These are phyloP conservation scores for Geum urbanum DNA, from an alignment of 306 rosid genomes.

Conservation along the genomic window DNA sequence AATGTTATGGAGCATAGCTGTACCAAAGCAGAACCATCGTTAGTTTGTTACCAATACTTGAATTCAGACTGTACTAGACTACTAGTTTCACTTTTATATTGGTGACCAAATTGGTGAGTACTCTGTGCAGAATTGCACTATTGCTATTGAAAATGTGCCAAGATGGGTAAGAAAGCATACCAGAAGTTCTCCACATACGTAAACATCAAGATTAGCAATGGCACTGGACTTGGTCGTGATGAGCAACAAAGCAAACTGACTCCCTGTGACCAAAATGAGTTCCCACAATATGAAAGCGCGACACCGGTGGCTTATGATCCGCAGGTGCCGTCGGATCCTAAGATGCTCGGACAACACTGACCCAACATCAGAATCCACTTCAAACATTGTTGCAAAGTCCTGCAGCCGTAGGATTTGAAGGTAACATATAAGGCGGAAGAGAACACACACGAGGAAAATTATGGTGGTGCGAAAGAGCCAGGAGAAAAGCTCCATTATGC, in stretches of 20 bases:
- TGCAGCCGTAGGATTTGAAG: slow-evolving; percentile 78
- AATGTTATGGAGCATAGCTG: slow-evolving; percentile 80
- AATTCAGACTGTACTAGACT: no score
- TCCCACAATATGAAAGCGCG: slow-evolving; percentile 59
- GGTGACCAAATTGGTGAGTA: no score
- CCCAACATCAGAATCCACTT: slow-evolving; percentile 63
- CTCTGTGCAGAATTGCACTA: no score
- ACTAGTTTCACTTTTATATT: no score
- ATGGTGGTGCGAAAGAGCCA: slow-evolving; percentile 77
- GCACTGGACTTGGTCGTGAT: slow-evolving; percentile 39
- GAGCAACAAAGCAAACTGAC: slow-evolving; percentile 67
- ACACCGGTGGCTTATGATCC: slow-evolving; percentile 83
- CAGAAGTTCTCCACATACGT: slow-evolving; percentile 73
- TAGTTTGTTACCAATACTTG: neutral
- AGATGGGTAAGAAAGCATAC: slow-evolving; percentile 32
- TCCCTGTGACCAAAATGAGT: slow-evolving; percentile 56
- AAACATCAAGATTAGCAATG: slow-evolving; percentile 31
- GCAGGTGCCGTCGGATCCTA: slow-evolving; percentile 67
- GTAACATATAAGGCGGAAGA: slow-evolving; percentile 79
- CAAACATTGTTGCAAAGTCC: slow-evolving; percentile 70
- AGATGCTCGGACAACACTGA: slow-evolving; percentile 79
- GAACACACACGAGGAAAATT: slow-evolving; percentile 75
- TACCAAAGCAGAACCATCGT: slow-evolving; percentile 13
- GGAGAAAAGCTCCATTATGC: slow-evolving; percentile 67
- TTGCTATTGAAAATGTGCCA: neutral